Evolutionary conservation across 306 rosid species (phyloP).

Genomic region (Comarum palustre): DNA sequence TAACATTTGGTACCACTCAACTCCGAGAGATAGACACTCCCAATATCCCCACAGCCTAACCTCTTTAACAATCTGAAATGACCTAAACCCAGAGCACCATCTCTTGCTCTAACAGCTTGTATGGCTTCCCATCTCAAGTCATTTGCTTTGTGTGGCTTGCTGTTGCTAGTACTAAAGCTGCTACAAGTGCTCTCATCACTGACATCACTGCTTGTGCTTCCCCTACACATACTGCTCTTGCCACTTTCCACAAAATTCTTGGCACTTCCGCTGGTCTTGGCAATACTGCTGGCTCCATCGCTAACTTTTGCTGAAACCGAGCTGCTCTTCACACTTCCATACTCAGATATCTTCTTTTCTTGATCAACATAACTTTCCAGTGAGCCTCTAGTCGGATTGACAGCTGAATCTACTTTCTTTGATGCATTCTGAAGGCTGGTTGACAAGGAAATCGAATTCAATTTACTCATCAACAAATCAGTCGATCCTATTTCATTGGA

Average conservation of each 20-base stretch:
- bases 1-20: conserved; percentile 91
- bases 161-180: conserved; percentile 86
- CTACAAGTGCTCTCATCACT: conserved; percentile 96
- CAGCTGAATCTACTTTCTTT: conserved; percentile 38
- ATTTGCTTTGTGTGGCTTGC: conserved; percentile 96
- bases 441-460: conserved; percentile 49
- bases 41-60: conserved; percentile 98
- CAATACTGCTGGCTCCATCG: conserved; percentile 80
- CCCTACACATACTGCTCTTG: conserved; percentile 91
- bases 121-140: conserved; percentile 99
- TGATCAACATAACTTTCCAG: conserved; percentile 57
- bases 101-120: conserved; percentile 78
- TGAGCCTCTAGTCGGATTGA: conserved; percentile 52
- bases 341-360: conserved; percentile 75
- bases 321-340: conserved; percentile 77
- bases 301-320: conserved; percentile 84
- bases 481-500: conserved; percentile 42
- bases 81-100: conserved; percentile 72
- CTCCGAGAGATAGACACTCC: conserved; percentile 95
- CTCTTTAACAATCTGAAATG: conserved; percentile 90
- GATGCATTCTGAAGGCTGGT: conserved; percentile 43
- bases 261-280: conserved; percentile 87
- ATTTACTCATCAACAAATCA: conserved; percentile 54
- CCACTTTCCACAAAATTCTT: conserved; percentile 94
- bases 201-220: conserved; percentile 95